These are phyloP conservation scores for Xylariaceae sp. DNA, from an alignment of 2,329 filamentous ascomycete species.

Conservation along the genomic window DNA sequence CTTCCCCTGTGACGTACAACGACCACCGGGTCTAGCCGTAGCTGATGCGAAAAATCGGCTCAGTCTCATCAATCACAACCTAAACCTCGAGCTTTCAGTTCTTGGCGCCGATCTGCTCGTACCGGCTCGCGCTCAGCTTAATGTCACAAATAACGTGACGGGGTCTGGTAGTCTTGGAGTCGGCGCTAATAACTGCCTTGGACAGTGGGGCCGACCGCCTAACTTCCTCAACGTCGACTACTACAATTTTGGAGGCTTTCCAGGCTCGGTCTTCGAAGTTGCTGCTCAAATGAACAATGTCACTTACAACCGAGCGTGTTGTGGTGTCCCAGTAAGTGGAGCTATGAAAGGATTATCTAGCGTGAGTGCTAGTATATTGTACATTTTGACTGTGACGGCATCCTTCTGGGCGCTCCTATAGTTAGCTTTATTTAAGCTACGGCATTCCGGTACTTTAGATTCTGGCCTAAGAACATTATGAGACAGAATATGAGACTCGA, in stretches of 20 bases:
- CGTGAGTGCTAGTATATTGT: slow-evolving; percentile 12
- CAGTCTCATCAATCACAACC: slow-evolving; percentile 89
- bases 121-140: slow-evolving; percentile 72
- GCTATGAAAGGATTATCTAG: slow-evolving; percentile 7
- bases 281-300: slow-evolving; percentile 75
- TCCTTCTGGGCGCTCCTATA: slow-evolving; percentile 31
- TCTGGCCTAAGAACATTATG: too few relatives aligned
- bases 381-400: slow-evolving; percentile 21
- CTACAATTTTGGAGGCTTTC: slow-evolving; percentile 72
- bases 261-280: slow-evolving; percentile 78
- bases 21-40: slow-evolving; percentile 69
- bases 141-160: slow-evolving; percentile 71
- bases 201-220: slow-evolving; percentile 70
- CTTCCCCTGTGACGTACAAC: slow-evolving; percentile 81
- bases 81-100: slow-evolving; percentile 78
- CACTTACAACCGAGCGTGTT: slow-evolving; percentile 66
- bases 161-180: slow-evolving; percentile 71
- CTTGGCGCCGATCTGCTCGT: slow-evolving; percentile 69
- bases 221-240: slow-evolving; percentile 86
- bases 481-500: too few relatives aligned
- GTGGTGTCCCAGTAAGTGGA: slow-evolving; percentile 49
- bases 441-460: too few relatives aligned
- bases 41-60: slow-evolving; percentile 65
- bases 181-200: slow-evolving; percentile 66
- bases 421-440: too few relatives aligned